These are phyloP conservation scores for Phytophthora macrochlamydospora DNA, from an alignment of 352 stramenopile species.

Conservation along the genomic window DNA sequence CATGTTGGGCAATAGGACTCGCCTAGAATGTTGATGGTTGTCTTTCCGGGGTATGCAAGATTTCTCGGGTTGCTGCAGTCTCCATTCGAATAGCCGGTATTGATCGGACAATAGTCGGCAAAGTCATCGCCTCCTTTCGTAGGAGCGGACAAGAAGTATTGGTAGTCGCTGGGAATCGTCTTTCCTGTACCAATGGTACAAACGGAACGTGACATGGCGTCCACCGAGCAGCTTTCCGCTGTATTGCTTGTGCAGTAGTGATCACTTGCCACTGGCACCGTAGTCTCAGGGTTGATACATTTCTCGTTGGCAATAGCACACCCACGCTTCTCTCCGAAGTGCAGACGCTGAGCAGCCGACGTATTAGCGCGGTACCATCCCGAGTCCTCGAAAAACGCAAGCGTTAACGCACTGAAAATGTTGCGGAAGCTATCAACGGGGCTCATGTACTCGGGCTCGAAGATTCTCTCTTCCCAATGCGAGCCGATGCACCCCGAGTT, in stretches of 20 bases:
- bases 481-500: conserved; percentile 75
- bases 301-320: conserved; percentile 71
- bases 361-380: conserved; percentile 80
- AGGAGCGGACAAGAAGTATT: conserved; percentile 62
- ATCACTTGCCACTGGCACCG: conserved; percentile 45
- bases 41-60: conserved; percentile 45
- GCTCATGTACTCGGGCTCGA: conserved; percentile 85
- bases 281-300: conserved; percentile 64
- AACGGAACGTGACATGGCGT: conserved; percentile 68
- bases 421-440: conserved; percentile 80
- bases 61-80: conserved; percentile 73
- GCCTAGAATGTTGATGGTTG: conserved; percentile 75
- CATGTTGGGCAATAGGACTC: conserved; percentile 78
- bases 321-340: conserved; percentile 70
- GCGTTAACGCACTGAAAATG: conserved; percentile 67
- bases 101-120: conserved; percentile 81
- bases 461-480: conserved; percentile 87
- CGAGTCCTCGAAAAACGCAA: conserved; percentile 86
- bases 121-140: conserved; percentile 64
- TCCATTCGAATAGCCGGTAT: conserved; percentile 65
- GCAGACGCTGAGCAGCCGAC: conserved; percentile 51
- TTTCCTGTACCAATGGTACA: conserved; percentile 54
- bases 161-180: conserved; percentile 53
- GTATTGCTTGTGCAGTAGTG: conserved; percentile 70
- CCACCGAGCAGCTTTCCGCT: conserved; percentile 77